Conservation (phyloP, 148 eudicot genomes). For the Rhododendron kiyosumense region DNA sequence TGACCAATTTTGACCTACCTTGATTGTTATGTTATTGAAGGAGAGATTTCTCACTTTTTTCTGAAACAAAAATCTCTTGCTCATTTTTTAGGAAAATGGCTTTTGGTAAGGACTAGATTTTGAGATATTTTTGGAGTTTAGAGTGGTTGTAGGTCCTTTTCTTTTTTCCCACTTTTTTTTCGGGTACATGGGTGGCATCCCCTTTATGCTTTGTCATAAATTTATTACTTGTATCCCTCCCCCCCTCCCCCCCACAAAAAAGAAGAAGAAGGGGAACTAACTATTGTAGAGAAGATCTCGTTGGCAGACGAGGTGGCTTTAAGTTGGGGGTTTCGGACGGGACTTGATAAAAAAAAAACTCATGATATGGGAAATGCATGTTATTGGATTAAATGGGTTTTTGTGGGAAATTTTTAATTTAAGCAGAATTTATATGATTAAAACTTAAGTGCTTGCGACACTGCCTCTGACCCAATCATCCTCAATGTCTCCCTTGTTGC, state of each 20-base stretch:
- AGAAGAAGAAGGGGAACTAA: background rate
- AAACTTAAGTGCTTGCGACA: slow-evolving; percentile 15
- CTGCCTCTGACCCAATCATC: slow-evolving; percentile 41
- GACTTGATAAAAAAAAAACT: background rate
- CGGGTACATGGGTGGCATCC: background rate
- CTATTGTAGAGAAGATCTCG: background rate
- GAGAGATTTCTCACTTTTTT: background rate
- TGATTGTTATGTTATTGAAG: background rate
- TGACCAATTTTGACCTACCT: background rate
- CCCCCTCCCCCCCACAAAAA: too few species aligned
- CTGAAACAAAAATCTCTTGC: background rate
- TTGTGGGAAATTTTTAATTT: background rate
- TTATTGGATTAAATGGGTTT: background rate
- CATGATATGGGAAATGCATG: background rate
- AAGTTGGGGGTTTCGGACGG: background rate
- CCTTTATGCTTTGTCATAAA: background rate
- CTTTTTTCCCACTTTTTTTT: background rate
- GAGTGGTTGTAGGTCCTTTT: background rate
- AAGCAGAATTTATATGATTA: background rate
- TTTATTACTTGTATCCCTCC: background rate
- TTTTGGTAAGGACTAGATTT: background rate
- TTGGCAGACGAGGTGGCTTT: background rate
- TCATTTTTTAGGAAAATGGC: background rate
- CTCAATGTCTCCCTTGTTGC: slow-evolving; percentile 36
- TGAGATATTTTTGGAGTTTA: background rate